These are phyloP conservation scores for Claviceps purpurea DNA, from an alignment of 2,329 filamentous ascomycete genomes.

Conservation along the genomic window DNA sequence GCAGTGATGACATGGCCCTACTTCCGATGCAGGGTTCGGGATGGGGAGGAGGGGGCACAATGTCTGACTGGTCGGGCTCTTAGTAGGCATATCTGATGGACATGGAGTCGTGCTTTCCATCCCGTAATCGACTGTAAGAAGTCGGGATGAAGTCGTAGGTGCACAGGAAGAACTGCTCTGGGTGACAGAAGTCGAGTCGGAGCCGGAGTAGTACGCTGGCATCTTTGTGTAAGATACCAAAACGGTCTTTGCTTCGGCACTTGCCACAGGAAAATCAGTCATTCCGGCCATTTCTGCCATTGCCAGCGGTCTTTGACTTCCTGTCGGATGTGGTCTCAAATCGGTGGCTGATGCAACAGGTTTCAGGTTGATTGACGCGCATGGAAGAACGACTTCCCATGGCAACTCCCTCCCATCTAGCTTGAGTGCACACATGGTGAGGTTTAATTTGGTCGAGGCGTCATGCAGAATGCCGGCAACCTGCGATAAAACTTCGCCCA, in stretches of 20 bases:
- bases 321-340: slow-evolving; percentile 3
- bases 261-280: slow-evolving; percentile 1
- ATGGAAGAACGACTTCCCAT: slow-evolving; percentile 9
- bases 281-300: neutral
- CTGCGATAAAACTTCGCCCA: slow-evolving; percentile 11
- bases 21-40: neutral
- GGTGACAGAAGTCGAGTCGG: neutral
- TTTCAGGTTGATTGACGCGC: slow-evolving; percentile 3
- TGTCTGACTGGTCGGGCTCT: neutral
- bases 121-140: neutral
- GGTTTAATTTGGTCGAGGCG: slow-evolving; percentile 7
- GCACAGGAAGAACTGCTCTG: neutral
- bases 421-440: slow-evolving; percentile 11
- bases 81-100: neutral
- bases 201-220: neutral
- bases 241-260: neutral
- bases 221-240: neutral
- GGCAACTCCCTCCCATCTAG: slow-evolving; percentile 4
- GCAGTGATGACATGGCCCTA: slow-evolving; percentile 17
- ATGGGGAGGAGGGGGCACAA: neutral
- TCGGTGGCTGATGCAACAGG: neutral
- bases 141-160: neutral
- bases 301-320: neutral
- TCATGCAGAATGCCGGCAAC: slow-evolving; percentile 10
- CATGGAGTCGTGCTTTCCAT: neutral